Conservation (phyloP, 139 green algal species). For the Klebsormidium nitens region DNA sequence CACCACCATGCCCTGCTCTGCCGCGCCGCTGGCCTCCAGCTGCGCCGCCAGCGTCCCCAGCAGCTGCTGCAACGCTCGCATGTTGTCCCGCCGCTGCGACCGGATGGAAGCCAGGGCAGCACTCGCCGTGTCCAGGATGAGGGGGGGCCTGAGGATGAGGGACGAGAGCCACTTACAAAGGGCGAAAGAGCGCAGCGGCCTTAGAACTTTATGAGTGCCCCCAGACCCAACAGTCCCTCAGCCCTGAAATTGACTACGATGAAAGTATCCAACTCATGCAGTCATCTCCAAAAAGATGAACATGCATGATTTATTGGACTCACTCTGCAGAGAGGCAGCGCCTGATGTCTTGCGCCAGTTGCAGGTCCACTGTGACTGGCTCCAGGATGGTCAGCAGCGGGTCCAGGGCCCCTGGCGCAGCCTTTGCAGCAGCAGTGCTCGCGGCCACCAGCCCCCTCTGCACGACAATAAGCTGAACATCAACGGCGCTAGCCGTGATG, state of each 20-base stretch:
- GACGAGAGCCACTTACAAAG: too few relatives aligned
- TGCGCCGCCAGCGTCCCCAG: not conserved
- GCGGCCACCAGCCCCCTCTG: too few relatives aligned
- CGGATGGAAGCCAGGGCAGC: constrained; percentile 5
- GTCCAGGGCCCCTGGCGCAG: not conserved
- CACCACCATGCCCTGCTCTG: constrained; percentile 9
- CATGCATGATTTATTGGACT: too few relatives aligned
- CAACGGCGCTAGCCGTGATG: not conserved
- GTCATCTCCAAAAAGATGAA: too few relatives aligned
- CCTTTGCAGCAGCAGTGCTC: too few relatives aligned
- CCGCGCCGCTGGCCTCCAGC: not conserved
- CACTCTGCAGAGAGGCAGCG: too few relatives aligned
- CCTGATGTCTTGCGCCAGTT: constrained; percentile 1
- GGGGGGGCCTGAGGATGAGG: not conserved
- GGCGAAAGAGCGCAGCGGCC: too few relatives aligned
- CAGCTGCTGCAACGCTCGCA: constrained; percentile 10
- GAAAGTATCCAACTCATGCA: too few relatives aligned
- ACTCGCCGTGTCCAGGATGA: constrained; percentile 16
- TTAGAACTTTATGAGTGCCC: too few relatives aligned
- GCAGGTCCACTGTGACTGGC: not conserved
- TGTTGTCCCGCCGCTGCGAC: constrained; percentile 7
- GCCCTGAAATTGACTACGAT: too few relatives aligned
- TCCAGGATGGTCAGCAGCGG: not conserved
- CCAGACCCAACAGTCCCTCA: too few relatives aligned
- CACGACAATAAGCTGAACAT: too few relatives aligned